A percentile compares a stretch with the other conserved stretches of the same genome.
phyloP scores from a whole-genome alignment of 768 basidiomycete species.

The Lepiota venenata region DNA sequence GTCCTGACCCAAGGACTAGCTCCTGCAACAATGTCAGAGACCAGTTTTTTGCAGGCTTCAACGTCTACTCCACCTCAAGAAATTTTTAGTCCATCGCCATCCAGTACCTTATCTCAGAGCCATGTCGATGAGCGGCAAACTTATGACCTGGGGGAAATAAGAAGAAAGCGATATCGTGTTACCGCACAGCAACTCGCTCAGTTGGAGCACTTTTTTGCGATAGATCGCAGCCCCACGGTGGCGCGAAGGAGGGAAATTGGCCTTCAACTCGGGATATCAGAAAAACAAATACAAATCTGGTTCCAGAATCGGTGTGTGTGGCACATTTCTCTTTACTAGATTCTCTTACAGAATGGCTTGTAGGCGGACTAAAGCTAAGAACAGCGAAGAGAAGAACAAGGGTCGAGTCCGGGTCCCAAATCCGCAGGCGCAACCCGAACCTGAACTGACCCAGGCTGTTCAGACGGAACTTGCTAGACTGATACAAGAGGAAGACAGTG shows the following conservation, averaged over 20 bases:
- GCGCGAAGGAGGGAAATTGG: slow-evolving; percentile 71
- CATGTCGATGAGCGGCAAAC: not conserved
- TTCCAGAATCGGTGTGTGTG: slow-evolving; percentile 73
- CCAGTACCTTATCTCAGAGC: no score
- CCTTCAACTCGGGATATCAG: slow-evolving; percentile 73
- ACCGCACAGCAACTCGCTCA: slow-evolving; percentile 78
- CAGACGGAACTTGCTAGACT: slow-evolving; percentile 59
- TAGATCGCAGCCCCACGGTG: slow-evolving; percentile 71
- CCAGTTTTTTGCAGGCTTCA: not conserved
- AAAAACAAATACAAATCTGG: slow-evolving; percentile 89
- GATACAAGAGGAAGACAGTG: slow-evolving; percentile 78
- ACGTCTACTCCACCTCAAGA: not conserved
- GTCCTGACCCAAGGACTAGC: not conserved
- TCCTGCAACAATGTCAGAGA: not conserved
- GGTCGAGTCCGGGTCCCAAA: slow-evolving; percentile 36
- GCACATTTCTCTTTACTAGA: slow-evolving; percentile 1
- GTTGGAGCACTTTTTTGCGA: slow-evolving; percentile 65
- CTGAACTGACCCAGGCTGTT: slow-evolving; percentile 46
- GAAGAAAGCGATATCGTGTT: slow-evolving; percentile 65
- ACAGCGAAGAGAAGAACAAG: slow-evolving; percentile 46
- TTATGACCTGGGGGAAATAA: not conserved
- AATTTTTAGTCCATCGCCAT: not conserved
- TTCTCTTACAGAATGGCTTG: not conserved
- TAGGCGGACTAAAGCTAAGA: slow-evolving; percentile 82
- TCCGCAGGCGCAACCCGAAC: slow-evolving; percentile 34